Base-by-base conservation (phyloP, 148 eudicot genomes). In the Cornus suecica region DNA sequence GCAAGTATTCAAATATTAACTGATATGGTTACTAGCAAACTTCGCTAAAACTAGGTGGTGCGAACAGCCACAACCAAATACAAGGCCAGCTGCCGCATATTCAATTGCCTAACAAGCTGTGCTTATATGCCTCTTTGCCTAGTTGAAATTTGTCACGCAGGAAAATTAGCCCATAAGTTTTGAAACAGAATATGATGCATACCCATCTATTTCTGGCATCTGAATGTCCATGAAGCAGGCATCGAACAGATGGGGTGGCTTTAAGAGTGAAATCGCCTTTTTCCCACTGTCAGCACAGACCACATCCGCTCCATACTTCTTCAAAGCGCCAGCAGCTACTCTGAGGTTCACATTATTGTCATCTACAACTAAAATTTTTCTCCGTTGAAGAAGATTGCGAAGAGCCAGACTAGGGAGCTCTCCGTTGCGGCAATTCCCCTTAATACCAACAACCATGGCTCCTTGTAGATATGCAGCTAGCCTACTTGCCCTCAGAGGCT, bases 161-260 rank as follows among this genome's bases (percentile, higher is more conserved):
- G 37, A 10, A 45, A 45, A 13, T 45, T 45, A 8, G 9, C 10
- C 2, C 10, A 73, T 26, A 60, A 34, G 61, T n/a, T 51, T 26
- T 25, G 27, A 58, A 66, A 29, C 10, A 41, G 23, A 13, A 30
- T 34, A 15, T 20, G 20, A 68, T 23, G 76, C 94, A 77, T 90
- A 92, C 99, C 99, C 99, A 68, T 92, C 98, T 90, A 95, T 90
- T 80, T 95, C 98, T 5, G 99, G 99, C 99, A 95, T 95, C 81
- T 95, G 99, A 74, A 95, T 93, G 80, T 95, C 99, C 99, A 95
- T 95, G 83, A 95, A 92, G 78, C 97, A 92, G 30, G 98, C 97
- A 74, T 92, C 93, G 66, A 90, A 93, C 14, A 63, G 74, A 72
- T 95, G 99, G 11, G 92, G 94, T 16, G 98, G 98, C 65, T 79